A percentile compares a stretch with the other conserved stretches of the same genome.
Evolutionary conservation across 106 monocot species (phyloP).

Genomic region (Dendrobium catenatum): DNA sequence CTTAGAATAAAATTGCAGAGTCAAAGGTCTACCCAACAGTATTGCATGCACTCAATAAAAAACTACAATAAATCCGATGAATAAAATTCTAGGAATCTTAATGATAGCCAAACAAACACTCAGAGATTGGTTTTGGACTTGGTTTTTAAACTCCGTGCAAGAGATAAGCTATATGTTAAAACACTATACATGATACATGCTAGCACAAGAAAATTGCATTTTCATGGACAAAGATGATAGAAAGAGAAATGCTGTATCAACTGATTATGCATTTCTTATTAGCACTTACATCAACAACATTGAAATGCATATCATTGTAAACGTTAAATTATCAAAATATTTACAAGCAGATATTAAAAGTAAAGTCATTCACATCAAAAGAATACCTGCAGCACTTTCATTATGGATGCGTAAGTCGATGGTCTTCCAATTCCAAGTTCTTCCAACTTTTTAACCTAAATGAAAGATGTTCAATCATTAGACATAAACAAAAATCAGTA

Average conservation of each 20-base stretch:
- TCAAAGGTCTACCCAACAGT: neutral
- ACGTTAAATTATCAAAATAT: neutral
- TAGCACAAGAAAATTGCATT: neutral
- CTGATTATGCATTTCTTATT: neutral
- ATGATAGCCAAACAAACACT: neutral
- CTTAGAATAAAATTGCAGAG: neutral
- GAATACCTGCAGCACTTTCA: constrained; percentile 86
- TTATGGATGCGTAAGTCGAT: constrained; percentile 89
- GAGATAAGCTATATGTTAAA: neutral
- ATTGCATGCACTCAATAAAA: neutral
- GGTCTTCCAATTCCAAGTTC: constrained; percentile 99
- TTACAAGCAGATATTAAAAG: neutral
- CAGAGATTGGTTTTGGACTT: neutral
- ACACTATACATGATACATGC: neutral
- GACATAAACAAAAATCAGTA: neutral
- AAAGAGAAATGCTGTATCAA: neutral
- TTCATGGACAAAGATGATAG: neutral
- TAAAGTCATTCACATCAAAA: neutral
- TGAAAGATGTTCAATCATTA: neutral
- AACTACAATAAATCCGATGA: neutral
- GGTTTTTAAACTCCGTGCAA: neutral
- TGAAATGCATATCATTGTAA: neutral
- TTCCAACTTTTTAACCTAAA: constrained; percentile 91
- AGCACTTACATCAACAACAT: neutral
- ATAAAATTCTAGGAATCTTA: neutral